Percentiles rank a stretch among this genome's conserved stretches.
Evolutionary conservation across 306 rosid species (phyloP).

Genomic region (Dryas alaskensis): DNA sequence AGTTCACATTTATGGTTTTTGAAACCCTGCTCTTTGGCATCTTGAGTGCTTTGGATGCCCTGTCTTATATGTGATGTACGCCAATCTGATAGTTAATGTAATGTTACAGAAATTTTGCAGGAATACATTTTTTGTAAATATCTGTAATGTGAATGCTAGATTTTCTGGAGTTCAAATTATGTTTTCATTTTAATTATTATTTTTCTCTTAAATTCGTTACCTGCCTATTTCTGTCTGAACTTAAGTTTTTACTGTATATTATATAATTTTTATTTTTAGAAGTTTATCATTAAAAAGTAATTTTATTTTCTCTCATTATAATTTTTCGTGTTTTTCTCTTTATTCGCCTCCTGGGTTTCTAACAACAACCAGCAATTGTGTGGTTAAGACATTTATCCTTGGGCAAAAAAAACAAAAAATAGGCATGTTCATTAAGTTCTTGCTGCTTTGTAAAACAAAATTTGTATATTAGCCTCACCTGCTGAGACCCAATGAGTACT

Average conservation of each 20-base stretch:
- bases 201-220: not conserved
- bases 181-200: not conserved
- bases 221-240: not conserved
- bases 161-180: not conserved
- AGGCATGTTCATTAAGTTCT: not conserved
- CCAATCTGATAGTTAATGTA: not conserved
- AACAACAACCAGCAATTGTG: not conserved
- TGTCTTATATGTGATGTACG: not conserved
- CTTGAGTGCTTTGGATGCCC: not conserved
- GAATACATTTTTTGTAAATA: not conserved
- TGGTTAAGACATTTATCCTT: not conserved
- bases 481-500: not conserved
- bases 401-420: not conserved
- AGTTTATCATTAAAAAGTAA: not conserved
- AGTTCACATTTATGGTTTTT: not conserved
- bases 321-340: not conserved
- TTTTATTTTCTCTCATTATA: not conserved
- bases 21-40: not conserved
- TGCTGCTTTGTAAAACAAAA: not conserved
- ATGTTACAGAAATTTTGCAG: not conserved
- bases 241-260: not conserved
- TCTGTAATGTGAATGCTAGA: not conserved
- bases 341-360: not conserved
- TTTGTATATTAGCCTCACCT: not conserved
- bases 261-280: not conserved